These are phyloP conservation scores for Rutstroemia sydowiana DNA, from an alignment of 2,329 filamentous ascomycete genomes.

Conservation along the genomic window DNA sequence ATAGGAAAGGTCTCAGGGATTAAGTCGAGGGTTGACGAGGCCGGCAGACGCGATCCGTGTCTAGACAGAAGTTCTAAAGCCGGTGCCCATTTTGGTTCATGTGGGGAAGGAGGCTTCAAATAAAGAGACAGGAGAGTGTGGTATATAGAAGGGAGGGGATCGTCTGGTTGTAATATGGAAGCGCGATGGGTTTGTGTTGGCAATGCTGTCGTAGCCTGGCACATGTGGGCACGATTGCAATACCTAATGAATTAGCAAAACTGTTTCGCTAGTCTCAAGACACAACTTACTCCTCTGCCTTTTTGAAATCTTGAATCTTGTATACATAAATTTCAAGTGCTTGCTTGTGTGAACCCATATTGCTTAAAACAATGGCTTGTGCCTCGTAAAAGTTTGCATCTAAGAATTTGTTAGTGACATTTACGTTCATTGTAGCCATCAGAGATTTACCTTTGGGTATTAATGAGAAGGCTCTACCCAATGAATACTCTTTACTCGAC, in stretches of 20 bases:
- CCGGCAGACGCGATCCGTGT: constrained; percentile 86
- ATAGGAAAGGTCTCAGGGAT: constrained; percentile 78
- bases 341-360: constrained; percentile 92
- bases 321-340: constrained; percentile 98
- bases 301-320: constrained; percentile 76
- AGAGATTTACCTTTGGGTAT: constrained; percentile 62
- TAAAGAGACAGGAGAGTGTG: constrained; percentile 87
- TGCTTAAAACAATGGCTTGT: constrained; percentile 82
- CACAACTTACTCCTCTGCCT: constrained; percentile 77
- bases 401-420: constrained; percentile 31
- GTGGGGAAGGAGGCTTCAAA: constrained; percentile 67
- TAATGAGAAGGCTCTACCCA: constrained; percentile 66
- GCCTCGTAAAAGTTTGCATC: constrained; percentile 83
- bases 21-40: constrained; percentile 74
- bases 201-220: constrained; percentile 38
- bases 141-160: constrained; percentile 71
- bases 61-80: constrained; percentile 83
- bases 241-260: constrained; percentile 47
- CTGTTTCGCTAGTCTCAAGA: neutral
- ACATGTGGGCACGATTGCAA: constrained; percentile 77
- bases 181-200: constrained; percentile 31
- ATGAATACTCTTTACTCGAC: constrained; percentile 72
- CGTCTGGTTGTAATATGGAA: constrained; percentile 39
- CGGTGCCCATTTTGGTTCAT: constrained; percentile 66
- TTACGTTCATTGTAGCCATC: neutral